These are phyloP conservation scores for Sporothrix protearum DNA, from an alignment of 2,329 filamentous ascomycete species.

Conservation along the genomic window DNA sequence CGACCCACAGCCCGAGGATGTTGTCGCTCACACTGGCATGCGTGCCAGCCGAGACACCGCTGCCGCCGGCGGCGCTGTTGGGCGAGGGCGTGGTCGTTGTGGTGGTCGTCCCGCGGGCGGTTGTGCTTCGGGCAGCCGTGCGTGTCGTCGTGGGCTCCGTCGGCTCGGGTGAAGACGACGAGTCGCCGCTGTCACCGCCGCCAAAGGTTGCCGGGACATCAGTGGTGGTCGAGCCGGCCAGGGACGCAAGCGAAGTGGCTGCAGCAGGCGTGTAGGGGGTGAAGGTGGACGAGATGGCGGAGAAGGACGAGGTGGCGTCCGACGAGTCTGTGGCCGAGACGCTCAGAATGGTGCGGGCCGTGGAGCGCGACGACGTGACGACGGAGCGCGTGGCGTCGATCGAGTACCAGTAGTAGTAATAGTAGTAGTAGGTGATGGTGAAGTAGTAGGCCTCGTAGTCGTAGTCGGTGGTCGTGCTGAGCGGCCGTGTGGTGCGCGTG, in stretches of 20 bases:
- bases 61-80: background rate
- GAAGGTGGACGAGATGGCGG: constrained; percentile 27
- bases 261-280: constrained; percentile 29
- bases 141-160: background rate
- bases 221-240: constrained; percentile 29
- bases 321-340: constrained; percentile 29
- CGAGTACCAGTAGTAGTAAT: constrained; percentile 32
- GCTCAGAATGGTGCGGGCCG: constrained; percentile 25
- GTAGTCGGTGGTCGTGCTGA: constrained; percentile 10
- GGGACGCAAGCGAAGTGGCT: constrained; percentile 29
- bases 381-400: constrained; percentile 28
- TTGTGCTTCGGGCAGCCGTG: background rate
- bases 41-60: background rate
- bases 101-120: background rate
- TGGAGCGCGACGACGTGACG: constrained; percentile 28
- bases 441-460: constrained; percentile 30
- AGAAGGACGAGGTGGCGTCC: constrained; percentile 28
- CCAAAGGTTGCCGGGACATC: background rate
- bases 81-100: background rate
- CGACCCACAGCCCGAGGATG: background rate
- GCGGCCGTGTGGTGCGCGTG: constrained; percentile 23
- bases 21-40: background rate
- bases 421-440: constrained; percentile 31
- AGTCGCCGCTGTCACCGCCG: background rate
- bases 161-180: background rate